Evolutionary conservation across 2,329 filamentous ascomycete species (phyloP).

Genomic region (Parastagonospora nodorum): DNA sequence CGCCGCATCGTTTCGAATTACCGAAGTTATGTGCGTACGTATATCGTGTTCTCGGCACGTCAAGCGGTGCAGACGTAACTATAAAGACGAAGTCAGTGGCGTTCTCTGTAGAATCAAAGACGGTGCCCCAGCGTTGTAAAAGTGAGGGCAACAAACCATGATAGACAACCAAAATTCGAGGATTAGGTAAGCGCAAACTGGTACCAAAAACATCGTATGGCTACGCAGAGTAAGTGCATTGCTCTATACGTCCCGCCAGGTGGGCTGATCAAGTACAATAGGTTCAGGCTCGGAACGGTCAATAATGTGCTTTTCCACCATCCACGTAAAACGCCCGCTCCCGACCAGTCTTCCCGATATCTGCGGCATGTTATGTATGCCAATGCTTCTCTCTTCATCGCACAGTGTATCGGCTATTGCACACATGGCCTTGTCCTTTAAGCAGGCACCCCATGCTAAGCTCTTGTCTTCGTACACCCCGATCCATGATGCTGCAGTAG

Average conservation of each 20-base stretch:
- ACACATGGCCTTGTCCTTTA: slow-evolving; percentile 28
- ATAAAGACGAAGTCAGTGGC: too few species aligned
- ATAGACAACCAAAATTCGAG: too few species aligned
- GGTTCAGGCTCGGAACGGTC: background rate
- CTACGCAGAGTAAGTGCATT: background rate
- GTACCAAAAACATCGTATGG: background rate
- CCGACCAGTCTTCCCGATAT: slow-evolving; percentile 19
- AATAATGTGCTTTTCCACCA: slow-evolving; percentile 7
- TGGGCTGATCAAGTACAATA: background rate
- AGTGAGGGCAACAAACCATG: too few species aligned
- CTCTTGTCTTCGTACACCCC: slow-evolving; percentile 20
- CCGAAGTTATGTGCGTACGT: background rate
- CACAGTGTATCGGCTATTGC: slow-evolving; percentile 10
- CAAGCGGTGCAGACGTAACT: too few species aligned
- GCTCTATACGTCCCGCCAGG: background rate
- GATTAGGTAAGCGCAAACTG: too few species aligned
- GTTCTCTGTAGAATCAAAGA: too few species aligned
- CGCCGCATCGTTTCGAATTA: background rate
- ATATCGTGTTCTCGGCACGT: background rate
- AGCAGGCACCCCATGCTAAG: slow-evolving; percentile 29
- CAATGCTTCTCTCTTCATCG: slow-evolving; percentile 17
- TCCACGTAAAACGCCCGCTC: slow-evolving; percentile 21
- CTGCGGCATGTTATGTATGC: slow-evolving; percentile 14
- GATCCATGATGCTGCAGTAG: slow-evolving; percentile 19
- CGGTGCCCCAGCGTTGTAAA: too few species aligned